Conservation (phyloP, 371 early-diverging fungal species). For the Apophysomyces variabilis region DNA sequence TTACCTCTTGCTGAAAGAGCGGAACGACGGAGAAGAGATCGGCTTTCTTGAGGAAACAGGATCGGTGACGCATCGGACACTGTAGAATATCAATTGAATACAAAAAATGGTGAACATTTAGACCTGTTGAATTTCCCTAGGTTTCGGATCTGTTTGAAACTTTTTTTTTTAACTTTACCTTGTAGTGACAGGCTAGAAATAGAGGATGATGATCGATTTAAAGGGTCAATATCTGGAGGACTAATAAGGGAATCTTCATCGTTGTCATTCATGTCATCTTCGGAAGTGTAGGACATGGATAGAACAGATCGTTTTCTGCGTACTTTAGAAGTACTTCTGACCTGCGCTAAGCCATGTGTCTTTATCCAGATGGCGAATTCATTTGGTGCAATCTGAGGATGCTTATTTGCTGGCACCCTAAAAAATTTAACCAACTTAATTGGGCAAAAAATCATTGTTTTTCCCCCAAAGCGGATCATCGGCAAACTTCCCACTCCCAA, state of each 20-base stretch:
- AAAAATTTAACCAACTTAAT: neutral
- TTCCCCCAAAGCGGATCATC: slow-evolving; percentile 6
- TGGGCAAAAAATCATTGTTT: slow-evolving; percentile 12
- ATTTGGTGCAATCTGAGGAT: slow-evolving; percentile 42
- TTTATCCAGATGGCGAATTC: slow-evolving; percentile 44
- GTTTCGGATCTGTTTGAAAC: neutral
- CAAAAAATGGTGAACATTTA: neutral
- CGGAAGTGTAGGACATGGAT: slow-evolving; percentile 30
- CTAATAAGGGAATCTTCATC: slow-evolving; percentile 9
- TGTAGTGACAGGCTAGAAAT: neutral
- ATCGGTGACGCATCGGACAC: slow-evolving; percentile 14
- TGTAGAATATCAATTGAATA: slow-evolving; percentile 20
- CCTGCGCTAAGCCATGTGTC: slow-evolving; percentile 28
- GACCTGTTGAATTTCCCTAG: neutral
- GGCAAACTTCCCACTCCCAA: slow-evolving; percentile 5
- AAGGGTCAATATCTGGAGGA: slow-evolving; percentile 8
- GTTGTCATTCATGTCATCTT: slow-evolving; percentile 15
- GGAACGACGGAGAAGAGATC: slow-evolving; percentile 6
- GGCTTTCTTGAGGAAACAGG: slow-evolving; percentile 16
- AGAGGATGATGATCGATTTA: neutral
- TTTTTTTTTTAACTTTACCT: slow-evolving; percentile 2
- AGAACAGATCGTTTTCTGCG: slow-evolving; percentile 30
- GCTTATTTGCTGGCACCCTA: slow-evolving; percentile 42
- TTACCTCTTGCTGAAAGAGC: slow-evolving; percentile 14
- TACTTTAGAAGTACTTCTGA: slow-evolving; percentile 21